A percentile compares a stretch with the other conserved stretches of the same genome.
Conservation (phyloP, 495 filamentous ascomycete species). For the Xylaria venustula region DNA sequence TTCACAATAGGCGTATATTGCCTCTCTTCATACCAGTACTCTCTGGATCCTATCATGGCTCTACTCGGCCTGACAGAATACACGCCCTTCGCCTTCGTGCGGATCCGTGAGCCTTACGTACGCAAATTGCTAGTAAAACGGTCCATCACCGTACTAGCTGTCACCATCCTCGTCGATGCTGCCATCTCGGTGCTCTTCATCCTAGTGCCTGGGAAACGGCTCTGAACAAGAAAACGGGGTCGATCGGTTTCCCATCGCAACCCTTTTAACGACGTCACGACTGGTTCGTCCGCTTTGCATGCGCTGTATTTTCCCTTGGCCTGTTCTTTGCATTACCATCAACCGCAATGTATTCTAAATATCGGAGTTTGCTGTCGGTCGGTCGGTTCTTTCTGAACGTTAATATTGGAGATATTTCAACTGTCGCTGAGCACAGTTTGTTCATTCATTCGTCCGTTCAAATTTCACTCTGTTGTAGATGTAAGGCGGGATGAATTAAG, state of each 20-base stretch:
- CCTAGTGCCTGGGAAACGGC: slow-evolving; percentile 84
- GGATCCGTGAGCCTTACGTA: slow-evolving; percentile 85
- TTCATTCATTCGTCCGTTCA: too few relatives aligned
- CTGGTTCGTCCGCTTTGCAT: slow-evolving; percentile 8
- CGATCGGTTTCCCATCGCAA: background rate
- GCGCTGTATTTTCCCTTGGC: background rate
- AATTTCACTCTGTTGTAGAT: too few relatives aligned
- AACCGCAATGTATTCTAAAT: background rate
- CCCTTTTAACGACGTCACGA: slow-evolving; percentile 27
- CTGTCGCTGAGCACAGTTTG: too few relatives aligned
- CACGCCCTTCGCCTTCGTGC: slow-evolving; percentile 84
- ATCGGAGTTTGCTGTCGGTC: background rate
- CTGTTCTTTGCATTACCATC: background rate
- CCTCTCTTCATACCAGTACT: slow-evolving; percentile 88
- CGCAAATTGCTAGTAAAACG: slow-evolving; percentile 78
- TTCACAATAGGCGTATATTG: slow-evolving; percentile 88
- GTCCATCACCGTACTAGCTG: slow-evolving; percentile 68
- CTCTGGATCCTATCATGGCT: slow-evolving; percentile 86
- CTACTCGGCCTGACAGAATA: slow-evolving; percentile 91
- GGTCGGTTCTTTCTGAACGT: background rate
- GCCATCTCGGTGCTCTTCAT: slow-evolving; percentile 81
- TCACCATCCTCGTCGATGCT: slow-evolving; percentile 72
- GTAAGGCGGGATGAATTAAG: too few relatives aligned
- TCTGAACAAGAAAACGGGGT: slow-evolving; percentile 47
- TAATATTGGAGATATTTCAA: slow-evolving; percentile 7